Base-by-base conservation (phyloP, 2,329 filamentous ascomycete species). In the Aotearoamyces nothofagi region DNA sequence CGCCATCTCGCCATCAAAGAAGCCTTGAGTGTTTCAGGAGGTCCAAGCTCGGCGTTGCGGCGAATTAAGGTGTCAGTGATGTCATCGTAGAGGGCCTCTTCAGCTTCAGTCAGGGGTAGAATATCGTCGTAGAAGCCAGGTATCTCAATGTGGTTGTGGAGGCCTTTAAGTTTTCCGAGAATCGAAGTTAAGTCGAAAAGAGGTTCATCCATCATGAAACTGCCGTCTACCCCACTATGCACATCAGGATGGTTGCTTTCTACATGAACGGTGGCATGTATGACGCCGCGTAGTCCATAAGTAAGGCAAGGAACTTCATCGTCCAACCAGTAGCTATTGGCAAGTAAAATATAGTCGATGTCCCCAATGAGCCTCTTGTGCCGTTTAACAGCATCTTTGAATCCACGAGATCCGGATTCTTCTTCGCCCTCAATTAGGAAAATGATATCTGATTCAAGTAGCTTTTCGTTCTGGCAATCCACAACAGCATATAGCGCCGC, bases 261-360 rank as follows among this genome's bases (percentile, higher is more conserved):
- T 15, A 98, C 74, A 36, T 84, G 78, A 5, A 96, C 67, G 0
- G 83, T 93, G 4, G 86, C 87, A 50, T 96, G 87, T 13, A 98
- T 76, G 15, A 98, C 87, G 14, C 90, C 90, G 27, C 90, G 73
- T 5, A 96, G 65, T 1, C 90, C 90, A 37, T 98, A 98, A 0
- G 90, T 98, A 33, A 98, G 58, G 49, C 90, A 98, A 0, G 90
- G 90, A 2, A 92, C 84, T 40, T 92, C 78, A 46, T 98, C 87
- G 47, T 96, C 84, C 2, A 98, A 65, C 90, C 90, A 98, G 59
- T 98, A 98, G 54, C 86, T 94, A 59, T 98, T 98, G 13, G 90
- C 87, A 20, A 98, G 61, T 17, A 98, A 59, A 31, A 98, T 90
- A 61, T 90, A 96, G 53, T 98, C 87, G 2, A 98, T 74, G 7